Conservation (phyloP, 2,329 filamentous ascomycete genomes). For the Grosmannia penicillata region DNA sequence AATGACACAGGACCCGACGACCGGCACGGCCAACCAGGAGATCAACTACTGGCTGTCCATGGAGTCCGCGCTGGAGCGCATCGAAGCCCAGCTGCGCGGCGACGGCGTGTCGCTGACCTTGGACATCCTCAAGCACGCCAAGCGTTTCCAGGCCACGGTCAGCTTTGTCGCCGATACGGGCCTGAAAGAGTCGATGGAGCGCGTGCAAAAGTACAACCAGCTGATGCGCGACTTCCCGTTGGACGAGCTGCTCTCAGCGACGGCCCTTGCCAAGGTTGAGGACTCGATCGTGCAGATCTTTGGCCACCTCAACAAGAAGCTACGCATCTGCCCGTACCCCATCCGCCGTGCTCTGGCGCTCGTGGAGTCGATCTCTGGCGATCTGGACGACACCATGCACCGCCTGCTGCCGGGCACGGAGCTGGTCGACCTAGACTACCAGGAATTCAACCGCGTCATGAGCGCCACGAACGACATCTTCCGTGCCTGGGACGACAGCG, state of each 20-base stretch:
- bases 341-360: constrained; percentile 80
- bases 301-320: constrained; percentile 89
- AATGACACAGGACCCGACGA: constrained; percentile 68
- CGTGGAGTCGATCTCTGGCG: constrained; percentile 92
- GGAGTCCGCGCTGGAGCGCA: constrained; percentile 83
- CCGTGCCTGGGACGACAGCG: constrained; percentile 83
- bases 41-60: constrained; percentile 99
- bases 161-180: constrained; percentile 95
- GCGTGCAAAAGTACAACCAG: constrained; percentile 97
- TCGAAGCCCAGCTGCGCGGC: constrained; percentile 75
- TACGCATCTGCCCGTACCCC: constrained; percentile 90
- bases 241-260: constrained; percentile 85
- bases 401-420: constrained; percentile 72
- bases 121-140: constrained; percentile 90
- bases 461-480: constrained; percentile 73
- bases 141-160: constrained; percentile 93
- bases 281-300: constrained; percentile 87
- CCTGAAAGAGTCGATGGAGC: constrained; percentile 87
- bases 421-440: constrained; percentile 82
- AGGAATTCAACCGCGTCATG: constrained; percentile 80
- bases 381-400: constrained; percentile 78
- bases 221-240: constrained; percentile 96
- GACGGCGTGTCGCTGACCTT: constrained; percentile 84
- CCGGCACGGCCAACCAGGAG: constrained; percentile 78
- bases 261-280: constrained; percentile 73